Conservation (phyloP, 306 rosid species). For the Carpinus viminea region DNA sequence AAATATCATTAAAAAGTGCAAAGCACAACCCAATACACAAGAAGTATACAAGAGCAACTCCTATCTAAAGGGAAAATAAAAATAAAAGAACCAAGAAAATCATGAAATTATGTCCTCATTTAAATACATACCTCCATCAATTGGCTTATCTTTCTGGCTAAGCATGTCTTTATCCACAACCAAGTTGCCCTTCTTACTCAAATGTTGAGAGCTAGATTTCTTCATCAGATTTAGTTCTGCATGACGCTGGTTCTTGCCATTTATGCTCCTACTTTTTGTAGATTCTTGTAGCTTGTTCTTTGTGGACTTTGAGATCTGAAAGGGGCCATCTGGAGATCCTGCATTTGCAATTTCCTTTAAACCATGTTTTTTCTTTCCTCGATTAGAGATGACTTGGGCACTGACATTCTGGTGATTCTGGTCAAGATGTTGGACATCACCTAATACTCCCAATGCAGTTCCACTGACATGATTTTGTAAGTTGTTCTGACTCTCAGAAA, state of each 20-base stretch:
- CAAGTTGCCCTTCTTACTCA: slow-evolving; percentile 34
- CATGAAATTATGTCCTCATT: slow-evolving; percentile 20
- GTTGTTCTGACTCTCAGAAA: slow-evolving; percentile 47
- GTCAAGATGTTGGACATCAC: slow-evolving; percentile 38
- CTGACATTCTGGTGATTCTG: slow-evolving; percentile 31
- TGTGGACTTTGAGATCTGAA: slow-evolving; percentile 31
- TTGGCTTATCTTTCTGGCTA: slow-evolving; percentile 46
- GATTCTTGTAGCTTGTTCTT: slow-evolving; percentile 42
- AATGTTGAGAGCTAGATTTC: slow-evolving; percentile 40
- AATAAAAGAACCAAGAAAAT: too few relatives aligned
- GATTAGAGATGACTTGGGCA: slow-evolving; percentile 35
- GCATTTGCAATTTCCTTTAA: slow-evolving; percentile 41
- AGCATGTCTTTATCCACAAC: slow-evolving; percentile 40
- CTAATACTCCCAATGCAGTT: slow-evolving; percentile 35
- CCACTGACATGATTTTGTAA: slow-evolving; percentile 41
- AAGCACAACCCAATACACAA: too few relatives aligned
- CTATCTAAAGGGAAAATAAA: too few relatives aligned
- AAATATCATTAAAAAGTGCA: too few relatives aligned
- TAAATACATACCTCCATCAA: slow-evolving; percentile 47
- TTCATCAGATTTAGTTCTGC: slow-evolving; percentile 38
- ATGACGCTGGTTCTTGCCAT: slow-evolving; percentile 45
- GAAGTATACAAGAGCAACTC: too few relatives aligned
- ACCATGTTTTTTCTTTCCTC: slow-evolving; percentile 49
- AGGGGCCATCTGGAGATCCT: slow-evolving; percentile 32
- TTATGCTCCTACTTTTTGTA: slow-evolving; percentile 41